phyloP scores from a whole-genome alignment of 2,329 filamentous ascomycete species.

The Pseudogymnoascus sp. region DNA sequence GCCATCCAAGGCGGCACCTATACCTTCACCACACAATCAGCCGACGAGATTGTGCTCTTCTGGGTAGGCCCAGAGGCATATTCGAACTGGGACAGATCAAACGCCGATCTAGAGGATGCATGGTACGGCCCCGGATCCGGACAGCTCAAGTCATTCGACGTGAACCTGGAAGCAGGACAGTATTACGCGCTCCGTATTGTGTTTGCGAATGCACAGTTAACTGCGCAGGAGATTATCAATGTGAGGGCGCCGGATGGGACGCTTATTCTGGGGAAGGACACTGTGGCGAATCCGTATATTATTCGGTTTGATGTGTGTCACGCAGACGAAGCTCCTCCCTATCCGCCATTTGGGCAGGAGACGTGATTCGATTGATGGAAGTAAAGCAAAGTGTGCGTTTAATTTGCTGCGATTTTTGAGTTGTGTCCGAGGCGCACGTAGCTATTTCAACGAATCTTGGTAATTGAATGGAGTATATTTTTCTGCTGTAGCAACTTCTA shows the following conservation, averaged over 20 bases:
- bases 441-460: too few relatives aligned
- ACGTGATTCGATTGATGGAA: not conserved
- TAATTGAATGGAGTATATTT: too few relatives aligned
- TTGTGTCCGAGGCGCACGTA: too few relatives aligned
- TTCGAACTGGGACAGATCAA: conserved; percentile 18
- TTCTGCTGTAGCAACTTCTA: too few relatives aligned
- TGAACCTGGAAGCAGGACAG: not conserved
- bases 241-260: conserved; percentile 10
- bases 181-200: conserved; percentile 8
- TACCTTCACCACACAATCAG: conserved; percentile 18
- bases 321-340: not conserved
- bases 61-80: conserved; percentile 23
- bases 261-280: not conserved
- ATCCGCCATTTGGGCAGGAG: conserved; percentile 9
- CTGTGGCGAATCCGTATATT: not conserved
- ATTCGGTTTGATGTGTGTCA: conserved; percentile 11
- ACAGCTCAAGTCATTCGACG: conserved; percentile 4
- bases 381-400: too few relatives aligned
- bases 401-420: too few relatives aligned
- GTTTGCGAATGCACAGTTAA: not conserved
- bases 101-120: conserved; percentile 12
- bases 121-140: not conserved
- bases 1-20: conserved; percentile 20
- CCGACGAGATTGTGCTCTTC: conserved; percentile 23
- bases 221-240: not conserved